phyloP scores from a whole-genome alignment of 2,329 filamentous ascomycete species.

The Penicillium concentricum region DNA sequence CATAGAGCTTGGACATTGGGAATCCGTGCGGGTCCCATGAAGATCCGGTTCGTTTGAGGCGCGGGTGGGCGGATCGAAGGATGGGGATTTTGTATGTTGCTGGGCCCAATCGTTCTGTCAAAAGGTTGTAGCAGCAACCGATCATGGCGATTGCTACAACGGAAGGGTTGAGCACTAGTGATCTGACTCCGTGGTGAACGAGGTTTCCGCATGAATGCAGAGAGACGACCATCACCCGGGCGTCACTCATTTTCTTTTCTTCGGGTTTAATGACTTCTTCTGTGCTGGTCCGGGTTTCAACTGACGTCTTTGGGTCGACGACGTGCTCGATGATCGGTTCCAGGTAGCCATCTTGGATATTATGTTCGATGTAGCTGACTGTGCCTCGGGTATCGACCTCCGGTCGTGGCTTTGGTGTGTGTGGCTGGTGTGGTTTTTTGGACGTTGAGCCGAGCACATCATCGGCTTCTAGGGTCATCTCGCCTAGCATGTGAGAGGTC shows the following conservation, averaged over 20 bases:
- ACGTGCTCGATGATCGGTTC: slow-evolving; percentile 41
- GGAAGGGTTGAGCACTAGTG: slow-evolving; percentile 76
- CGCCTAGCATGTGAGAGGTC: slow-evolving; percentile 35
- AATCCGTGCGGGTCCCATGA: slow-evolving; percentile 88
- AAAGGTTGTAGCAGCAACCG: slow-evolving; percentile 95
- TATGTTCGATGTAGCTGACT: slow-evolving; percentile 47
- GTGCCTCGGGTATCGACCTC: slow-evolving; percentile 28
- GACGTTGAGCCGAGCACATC: slow-evolving; percentile 22
- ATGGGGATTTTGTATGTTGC: slow-evolving; percentile 81
- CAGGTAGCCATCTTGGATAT: slow-evolving; percentile 45
- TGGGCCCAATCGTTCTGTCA: slow-evolving; percentile 85
- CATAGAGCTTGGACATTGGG: slow-evolving; percentile 77
- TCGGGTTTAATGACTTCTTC: slow-evolving; percentile 2
- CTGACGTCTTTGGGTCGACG: slow-evolving; percentile 22
- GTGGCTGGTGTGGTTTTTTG: background rate
- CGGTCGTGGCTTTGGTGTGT: slow-evolving; percentile 16
- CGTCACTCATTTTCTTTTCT: slow-evolving; percentile 17
- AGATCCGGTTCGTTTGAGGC: slow-evolving; percentile 65
- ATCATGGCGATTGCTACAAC: slow-evolving; percentile 93
- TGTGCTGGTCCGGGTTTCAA: background rate
- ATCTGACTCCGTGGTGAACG: slow-evolving; percentile 89
- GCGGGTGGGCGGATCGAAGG: slow-evolving; percentile 70
- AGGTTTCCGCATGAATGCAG: slow-evolving; percentile 97
- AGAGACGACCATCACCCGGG: slow-evolving; percentile 77
- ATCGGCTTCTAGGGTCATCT: slow-evolving; percentile 32